Evolutionary conservation across 179 eudicot species (phyloP), one percentile per base, ranked within the genome.

Genomic region (Patellifolia procumbens): DNA sequence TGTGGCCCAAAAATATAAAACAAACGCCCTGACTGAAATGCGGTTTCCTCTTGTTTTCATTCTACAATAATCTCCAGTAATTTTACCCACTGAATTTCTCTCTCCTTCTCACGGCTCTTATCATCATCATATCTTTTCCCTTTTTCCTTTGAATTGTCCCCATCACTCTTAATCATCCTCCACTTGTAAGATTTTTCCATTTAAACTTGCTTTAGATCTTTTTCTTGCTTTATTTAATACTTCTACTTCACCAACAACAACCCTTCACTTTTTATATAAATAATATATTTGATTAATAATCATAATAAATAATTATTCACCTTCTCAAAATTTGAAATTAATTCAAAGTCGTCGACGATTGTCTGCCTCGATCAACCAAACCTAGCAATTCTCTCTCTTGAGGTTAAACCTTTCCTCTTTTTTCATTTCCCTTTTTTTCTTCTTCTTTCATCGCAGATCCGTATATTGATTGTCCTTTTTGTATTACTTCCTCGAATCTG

Each of bases 161-260:
- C 7, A 62, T 74, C 77, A 74, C 58, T 74, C 69, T 49, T 62
- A 22, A 61, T 74, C 68, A 74, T 61, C 68, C n/a, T 61, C 77
- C 69, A 61, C 77, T 61, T 74, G 69, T 45, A 39, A 45, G 29
- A 45, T 74, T 60, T 73, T 29, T 60, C 26, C 16, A n/a, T n/a
- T 45, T 2, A 10, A 0, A 10, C 45, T 37, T 5, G 3, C 16
- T 65, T 20, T 7, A 7, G 17, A 26, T 68, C 42, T 22, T 24
- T 29, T 43, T 9, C 20, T 11, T 59, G n/a, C n/a, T n/a, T n/a
- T n/a, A n/a, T n/a, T n/a, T n/a, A n/a, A n/a, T 16, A 16, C 28
- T 24, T 12, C 42, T n/a, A 65, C n/a, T 20, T 5, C 7, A 10
- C 4, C 12, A 16, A 8, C 72, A 68, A 67, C 52, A 45, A 68